Evolutionary conservation across 805 yeast genomes (phyloP), one percentile per base, ranked within the genome.

Genomic region (Lipomyces orientalis): DNA sequence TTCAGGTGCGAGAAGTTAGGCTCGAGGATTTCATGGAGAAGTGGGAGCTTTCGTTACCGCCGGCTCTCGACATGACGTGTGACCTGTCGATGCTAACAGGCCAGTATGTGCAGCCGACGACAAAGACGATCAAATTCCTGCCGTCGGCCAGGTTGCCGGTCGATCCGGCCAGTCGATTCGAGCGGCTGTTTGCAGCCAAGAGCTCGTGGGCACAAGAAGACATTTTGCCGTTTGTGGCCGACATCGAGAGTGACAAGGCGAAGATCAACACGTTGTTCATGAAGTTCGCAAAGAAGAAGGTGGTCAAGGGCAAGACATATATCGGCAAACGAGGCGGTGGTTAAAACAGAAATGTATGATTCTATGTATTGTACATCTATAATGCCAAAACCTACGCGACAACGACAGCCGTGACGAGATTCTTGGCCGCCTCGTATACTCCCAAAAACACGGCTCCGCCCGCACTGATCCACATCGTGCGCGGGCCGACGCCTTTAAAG

Each of bases 381-480:
- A 25, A 43, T 43, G 22, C 49, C n/a, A 16, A n/a, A 43, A 7
- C n/a, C 22, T 43, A 43, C 2, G 49, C 49, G 10, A 39, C 31
- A 5, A 61, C 51, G 4, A 61, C 51, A 1, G 60, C 22, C 10
- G 49, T 52, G 7, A 56, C 54, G 16, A 59, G 29, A 16, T 60
- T 19, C 61, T 70, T 69, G 3, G 75, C 78, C 2, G 88, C 78
- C 79, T 96, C 99, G 76, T 95, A 95, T 64, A 91, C 91, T 4
- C 99, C 99, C 65, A 95, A 81, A 81, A 96, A 95, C 19, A 96
- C 93, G 19, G 98, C 97, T 35, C 99, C 99, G 25, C 99, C 99
- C 4, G 97, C 95, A 80, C 97, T 89, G 65, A 95, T 94, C 99
- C 99, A 95, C 86, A 90, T 83, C 0, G 98, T 93, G 77, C 99